Evolutionary conservation across 495 filamentous ascomycete genomes (phyloP).

Genomic region (Parmelia sp.): DNA sequence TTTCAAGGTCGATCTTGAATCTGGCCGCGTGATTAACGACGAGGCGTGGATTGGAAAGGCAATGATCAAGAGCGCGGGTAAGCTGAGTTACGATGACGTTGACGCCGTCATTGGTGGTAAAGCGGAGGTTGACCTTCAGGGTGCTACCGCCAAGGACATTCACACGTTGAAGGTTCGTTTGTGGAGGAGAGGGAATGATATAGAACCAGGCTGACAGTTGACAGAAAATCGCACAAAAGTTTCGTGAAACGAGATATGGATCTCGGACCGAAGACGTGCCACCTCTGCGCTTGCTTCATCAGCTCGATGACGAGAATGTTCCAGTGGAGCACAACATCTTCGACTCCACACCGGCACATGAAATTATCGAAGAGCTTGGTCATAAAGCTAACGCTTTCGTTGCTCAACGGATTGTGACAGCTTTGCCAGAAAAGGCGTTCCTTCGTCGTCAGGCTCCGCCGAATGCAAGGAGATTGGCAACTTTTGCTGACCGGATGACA

Average conservation of each 20-base stretch:
- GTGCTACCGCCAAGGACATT: constrained; percentile 62
- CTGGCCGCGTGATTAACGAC: constrained; percentile 69
- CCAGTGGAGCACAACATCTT: constrained; percentile 95
- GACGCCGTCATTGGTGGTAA: constrained; percentile 66
- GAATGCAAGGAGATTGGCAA: constrained; percentile 79
- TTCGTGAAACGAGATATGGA: constrained; percentile 78
- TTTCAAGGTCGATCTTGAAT: constrained; percentile 75
- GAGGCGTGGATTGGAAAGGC: constrained; percentile 91
- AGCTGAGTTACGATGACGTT: constrained; percentile 75
- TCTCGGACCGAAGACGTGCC: constrained; percentile 71
- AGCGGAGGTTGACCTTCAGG: constrained; percentile 50
- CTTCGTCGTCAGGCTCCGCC: constrained; percentile 80
- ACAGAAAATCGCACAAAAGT: constrained; percentile 68
- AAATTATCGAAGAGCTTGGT: constrained; percentile 89
- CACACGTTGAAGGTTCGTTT: constrained; percentile 63
- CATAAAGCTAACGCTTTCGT: constrained; percentile 86
- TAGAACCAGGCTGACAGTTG: constrained; percentile 27
- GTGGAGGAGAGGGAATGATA: background rate
- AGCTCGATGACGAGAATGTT: constrained; percentile 97
- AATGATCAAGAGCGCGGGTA: constrained; percentile 84
- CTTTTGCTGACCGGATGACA: constrained; percentile 88
- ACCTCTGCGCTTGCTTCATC: constrained; percentile 78
- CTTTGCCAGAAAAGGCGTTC: constrained; percentile 85
- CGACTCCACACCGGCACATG: constrained; percentile 79
- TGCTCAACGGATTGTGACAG: constrained; percentile 71